Base-by-base conservation (phyloP, 306 rosid genomes). In the Bauhinia variegata region DNA sequence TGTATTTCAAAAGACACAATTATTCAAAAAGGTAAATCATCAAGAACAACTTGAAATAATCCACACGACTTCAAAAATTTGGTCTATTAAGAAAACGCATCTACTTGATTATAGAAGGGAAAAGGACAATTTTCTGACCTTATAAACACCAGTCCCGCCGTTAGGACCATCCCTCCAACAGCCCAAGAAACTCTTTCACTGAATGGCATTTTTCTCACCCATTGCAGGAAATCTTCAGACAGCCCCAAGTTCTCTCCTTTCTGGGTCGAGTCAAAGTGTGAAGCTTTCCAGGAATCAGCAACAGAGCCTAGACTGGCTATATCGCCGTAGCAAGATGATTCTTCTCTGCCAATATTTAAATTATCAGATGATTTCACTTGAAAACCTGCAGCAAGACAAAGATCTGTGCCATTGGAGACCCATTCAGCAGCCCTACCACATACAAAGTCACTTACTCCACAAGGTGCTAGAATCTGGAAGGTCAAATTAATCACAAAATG, bases 381-480 rank as follows among this genome's bases (percentile, higher is more conserved):
- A 82, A 90, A 90, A 67, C 97, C 99, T n/a, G 95, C 88, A 75
- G 95, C 87, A 32, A 39, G 66, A 80, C 99, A 93, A 69, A 93
- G 91, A 74, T 88, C 96, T 23, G 97, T 90, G 71, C 99, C 99
- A 68, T 93, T 93, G 59, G 70, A 81, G 75, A 88, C 89, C 99
- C 97, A 93, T 62, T 88, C 84, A 5, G 95, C 85, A 59, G 96
- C 96, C 76, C 89, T 89, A 81, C 99, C 99, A 77, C 99, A 93
- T 56, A 93, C 90, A 70, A 86, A 93, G 85, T 93, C 97, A 49
- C 88, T 90, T 75, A 83, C 89, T 68, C 99, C 99, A 73, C 99
- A 93, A 4, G 99, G 99, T 76, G 95, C 86, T 72, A 93, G 84
- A 79, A 86, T 80, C 99, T 93, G 88, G 57, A 50, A 59, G 44